Base-by-base conservation (phyloP, 2,329 filamentous ascomycete species). In the Trichoderma polysporum region DNA sequence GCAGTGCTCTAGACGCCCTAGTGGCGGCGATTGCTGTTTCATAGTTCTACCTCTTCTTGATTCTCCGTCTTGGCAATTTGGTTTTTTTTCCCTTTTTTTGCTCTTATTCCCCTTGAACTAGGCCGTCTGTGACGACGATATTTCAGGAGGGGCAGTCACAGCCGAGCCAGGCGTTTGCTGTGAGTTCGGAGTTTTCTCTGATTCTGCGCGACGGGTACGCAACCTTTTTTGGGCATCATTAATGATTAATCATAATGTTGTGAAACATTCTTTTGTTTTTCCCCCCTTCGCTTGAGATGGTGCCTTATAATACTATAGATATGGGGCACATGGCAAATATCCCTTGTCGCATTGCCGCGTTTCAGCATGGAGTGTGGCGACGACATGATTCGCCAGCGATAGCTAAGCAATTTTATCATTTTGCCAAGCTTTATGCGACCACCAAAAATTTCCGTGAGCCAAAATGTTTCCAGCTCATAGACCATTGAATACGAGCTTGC, bases 1-100 rank as follows among this genome's bases (percentile, higher is more conserved):
- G 85, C 72, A 87, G 86, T 19, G 90, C 87, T 0, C 77, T 92
- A 76, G 90, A 92, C 76, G 85, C 83, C 39, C 78, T 92, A 33
- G 86, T 92, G 68, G 90, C 87, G 31, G 89, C 88, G 7, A 74
- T 84, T 70, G 78, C 77, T 25, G 79, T 81, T 15, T 74, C 74
- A 41, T 77, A 70, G 70, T 66, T 63, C 17, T 39, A 19, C 22
- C 27, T 35, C 45, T 52, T 27, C n/a, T 33, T 27, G 33, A 29
- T 54, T 57, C 29, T 33, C 35, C 29, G 37, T 33, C 39, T 45
- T 66, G 35, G 25, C 53, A 50, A 31, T 19, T 61, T 61, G 45
- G 27, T 31, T 45, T 45, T 35, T 68, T 31, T 56, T 33, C 52
- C 19, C 27, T 59, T 49, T 19, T 57, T 31, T 31, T 57, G 29